Percentiles rank a stretch among this genome's conserved stretches.
phyloP scores from a whole-genome alignment of 164 flowering plant species.

The Aristolochia fimbriata region DNA sequence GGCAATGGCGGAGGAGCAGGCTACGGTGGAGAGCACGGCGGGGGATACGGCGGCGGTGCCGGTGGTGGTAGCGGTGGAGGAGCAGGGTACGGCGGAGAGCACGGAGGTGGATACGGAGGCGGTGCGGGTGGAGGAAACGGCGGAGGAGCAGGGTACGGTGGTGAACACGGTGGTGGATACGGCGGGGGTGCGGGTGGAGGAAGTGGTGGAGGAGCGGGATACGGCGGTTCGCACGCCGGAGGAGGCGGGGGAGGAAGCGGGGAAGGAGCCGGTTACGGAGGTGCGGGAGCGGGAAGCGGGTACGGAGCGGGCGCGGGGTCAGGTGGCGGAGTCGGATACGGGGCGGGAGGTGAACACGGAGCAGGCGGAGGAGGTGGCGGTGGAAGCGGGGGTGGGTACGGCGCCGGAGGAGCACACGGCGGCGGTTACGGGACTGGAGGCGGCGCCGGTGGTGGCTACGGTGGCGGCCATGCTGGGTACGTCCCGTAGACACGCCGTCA shows the following conservation, averaged over 20 bases:
- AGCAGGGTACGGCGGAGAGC: constrained; percentile 1
- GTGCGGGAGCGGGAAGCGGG: not conserved
- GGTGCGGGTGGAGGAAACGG: not conserved
- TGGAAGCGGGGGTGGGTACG: not conserved
- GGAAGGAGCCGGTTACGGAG: not conserved
- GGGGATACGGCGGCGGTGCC: not conserved
- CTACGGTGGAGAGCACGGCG: not conserved
- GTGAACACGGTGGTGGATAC: not conserved
- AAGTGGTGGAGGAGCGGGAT: not conserved
- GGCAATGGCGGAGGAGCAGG: not conserved
- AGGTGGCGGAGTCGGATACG: constrained; percentile 1
- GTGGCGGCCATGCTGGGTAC: constrained; percentile 2
- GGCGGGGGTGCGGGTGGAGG: constrained; percentile 3
- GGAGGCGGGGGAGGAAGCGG: not conserved
- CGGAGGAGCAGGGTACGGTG: not conserved
- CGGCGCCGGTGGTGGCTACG: constrained; percentile 5
- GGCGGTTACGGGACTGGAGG: constrained; percentile 3
- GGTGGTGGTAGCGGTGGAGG: constrained; percentile 4
- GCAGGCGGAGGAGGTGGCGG: constrained; percentile 3
- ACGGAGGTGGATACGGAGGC: not conserved
- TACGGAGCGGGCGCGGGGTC: not conserved
- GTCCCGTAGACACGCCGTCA: too few relatives aligned
- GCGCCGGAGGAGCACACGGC: constrained; percentile 1
- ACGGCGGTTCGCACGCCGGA: not conserved
- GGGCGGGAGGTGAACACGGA: not conserved